Evolutionary conservation across 768 basidiomycete genomes (phyloP), one percentile per base, ranked within the genome.

Genomic region (Hebeloma cylindrosporum): DNA sequence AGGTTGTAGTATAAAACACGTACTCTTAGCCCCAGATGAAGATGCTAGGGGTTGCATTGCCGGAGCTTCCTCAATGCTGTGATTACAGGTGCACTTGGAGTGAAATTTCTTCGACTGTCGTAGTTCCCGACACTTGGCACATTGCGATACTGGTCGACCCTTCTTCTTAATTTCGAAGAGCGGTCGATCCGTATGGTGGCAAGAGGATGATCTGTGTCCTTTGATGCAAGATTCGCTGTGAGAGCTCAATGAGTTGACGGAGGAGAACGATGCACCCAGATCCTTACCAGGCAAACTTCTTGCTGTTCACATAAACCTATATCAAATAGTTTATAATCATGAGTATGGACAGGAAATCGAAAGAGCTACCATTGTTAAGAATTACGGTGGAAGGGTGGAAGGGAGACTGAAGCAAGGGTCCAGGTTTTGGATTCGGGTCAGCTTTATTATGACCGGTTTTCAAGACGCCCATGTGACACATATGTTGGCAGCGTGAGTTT

Each of bases 81-180:
- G 69, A 43, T 74, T 71, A 51, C 90, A 92, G 40, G 76, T 82
- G 62, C 89, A 92, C 58, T 88, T 91, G 23, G 87, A 85, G 60
- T 93, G 90, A 23, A 91, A 73, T 50, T 78, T 82, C 64, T 82
- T 85, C 31, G 83, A 84, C 64, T 89, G 85, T 13, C 93, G 79
- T 25, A 88, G 74, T 55, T 89, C 80, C 26, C 90, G 82, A 60
- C 93, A 95, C 54, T 81, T 82, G 42, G 79, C 75, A 67, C 93
- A 96, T 62, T 95, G 93, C 5, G 93, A 91, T 11, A 92, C 79
- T 0, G 93, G 93, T 5, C 93, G 77, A 2, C 93, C 93, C 62
- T 95, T 93, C 72, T 87, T 89, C 74, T 93, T 90, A 47, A 95
- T 83, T 63, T 94, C 90, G 51, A 89, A 93, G n/a, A 96, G 73